Evolutionary conservation across 2,329 filamentous ascomycete species (phyloP).

Genomic region (Microdochium trichocladiopsis): DNA sequence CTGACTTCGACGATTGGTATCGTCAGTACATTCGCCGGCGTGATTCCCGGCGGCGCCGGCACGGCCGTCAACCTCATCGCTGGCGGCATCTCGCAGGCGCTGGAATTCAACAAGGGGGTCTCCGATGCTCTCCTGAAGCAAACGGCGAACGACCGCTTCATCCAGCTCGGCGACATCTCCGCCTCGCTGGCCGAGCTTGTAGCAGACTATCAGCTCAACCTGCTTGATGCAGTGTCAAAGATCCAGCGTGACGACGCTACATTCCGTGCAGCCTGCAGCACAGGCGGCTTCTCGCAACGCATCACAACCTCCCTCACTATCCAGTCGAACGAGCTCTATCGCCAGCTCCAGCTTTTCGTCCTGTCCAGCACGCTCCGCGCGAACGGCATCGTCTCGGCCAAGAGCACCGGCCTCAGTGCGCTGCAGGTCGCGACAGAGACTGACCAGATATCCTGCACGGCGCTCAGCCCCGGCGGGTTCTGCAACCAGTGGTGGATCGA

Average conservation of each 20-base stretch:
- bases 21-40: conserved; percentile 9
- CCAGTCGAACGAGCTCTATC: conserved; percentile 12
- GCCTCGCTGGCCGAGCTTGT: conserved; percentile 12
- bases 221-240: conserved; percentile 8
- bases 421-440: conserved; percentile 10
- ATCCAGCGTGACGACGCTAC: conserved; percentile 12
- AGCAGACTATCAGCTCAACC: conserved; percentile 14
- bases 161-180: conserved; percentile 16
- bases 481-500: conserved; percentile 15
- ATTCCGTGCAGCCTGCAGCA: conserved; percentile 10
- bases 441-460: conserved; percentile 5
- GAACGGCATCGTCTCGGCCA: conserved; percentile 12
- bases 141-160: conserved; percentile 14
- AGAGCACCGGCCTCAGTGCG: conserved; percentile 11
- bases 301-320: conserved; percentile 14
- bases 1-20: conserved; percentile 9
- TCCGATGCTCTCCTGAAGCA: conserved; percentile 8
- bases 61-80: conserved; percentile 9
- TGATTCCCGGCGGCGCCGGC: conserved; percentile 11
- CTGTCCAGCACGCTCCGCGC: conserved; percentile 12
- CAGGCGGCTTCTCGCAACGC: conserved; percentile 15
- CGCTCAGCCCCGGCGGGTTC: conserved; percentile 3
- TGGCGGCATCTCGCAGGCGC: conserved; percentile 6
- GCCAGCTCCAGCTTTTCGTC: conserved; percentile 12
- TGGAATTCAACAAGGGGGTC: conserved; percentile 6